A percentile compares a stretch with the other conserved stretches of the same genome.
These are phyloP conservation scores for Pseudocercospora vitis DNA, from an alignment of 2,329 filamentous ascomycete genomes.

Conservation along the genomic window DNA sequence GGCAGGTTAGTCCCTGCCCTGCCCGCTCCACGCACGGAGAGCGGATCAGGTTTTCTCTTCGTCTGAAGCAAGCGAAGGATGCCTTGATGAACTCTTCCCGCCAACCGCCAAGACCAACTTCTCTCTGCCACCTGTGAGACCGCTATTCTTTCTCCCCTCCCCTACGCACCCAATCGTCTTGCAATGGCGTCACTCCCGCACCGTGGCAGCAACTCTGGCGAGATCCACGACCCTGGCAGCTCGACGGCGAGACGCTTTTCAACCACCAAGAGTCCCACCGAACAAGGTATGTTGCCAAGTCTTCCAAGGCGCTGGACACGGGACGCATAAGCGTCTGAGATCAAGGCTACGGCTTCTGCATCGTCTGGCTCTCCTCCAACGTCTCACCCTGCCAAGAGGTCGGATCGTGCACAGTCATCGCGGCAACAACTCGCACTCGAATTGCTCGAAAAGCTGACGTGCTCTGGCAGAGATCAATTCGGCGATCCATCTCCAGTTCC, in stretches of 20 bases:
- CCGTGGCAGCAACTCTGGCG: conserved; percentile 7
- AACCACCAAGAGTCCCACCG: conserved; percentile 22
- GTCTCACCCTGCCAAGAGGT: no score
- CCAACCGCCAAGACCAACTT: conserved; percentile 1
- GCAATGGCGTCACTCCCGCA: conserved; percentile 14
- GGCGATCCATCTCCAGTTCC: conserved; percentile 84
- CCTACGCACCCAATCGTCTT: no score
- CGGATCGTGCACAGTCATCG: background rate
- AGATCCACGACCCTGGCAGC: conserved; percentile 5
- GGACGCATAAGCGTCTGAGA: conserved; percentile 6
- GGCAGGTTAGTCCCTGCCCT: conserved; percentile 1
- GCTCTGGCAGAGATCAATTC: conserved; percentile 68
- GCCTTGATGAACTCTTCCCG: background rate
- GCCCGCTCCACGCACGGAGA: background rate
- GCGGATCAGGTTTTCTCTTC: background rate
- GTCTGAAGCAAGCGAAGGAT: conserved; percentile 6
- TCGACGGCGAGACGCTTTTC: conserved; percentile 23
- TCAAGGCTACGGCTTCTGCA: no score
- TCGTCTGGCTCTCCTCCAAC: no score
- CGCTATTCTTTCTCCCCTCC: no score
- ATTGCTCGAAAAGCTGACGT: conserved; percentile 12
- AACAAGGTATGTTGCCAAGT: conserved; percentile 26
- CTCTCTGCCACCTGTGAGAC: conserved; percentile 6
- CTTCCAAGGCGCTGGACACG: background rate
- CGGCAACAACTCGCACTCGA: background rate